A percentile compares a stretch with the other conserved stretches of the same genome.
Evolutionary conservation across 257 asterid genomes (phyloP).

Genomic region (Salvia splendens): DNA sequence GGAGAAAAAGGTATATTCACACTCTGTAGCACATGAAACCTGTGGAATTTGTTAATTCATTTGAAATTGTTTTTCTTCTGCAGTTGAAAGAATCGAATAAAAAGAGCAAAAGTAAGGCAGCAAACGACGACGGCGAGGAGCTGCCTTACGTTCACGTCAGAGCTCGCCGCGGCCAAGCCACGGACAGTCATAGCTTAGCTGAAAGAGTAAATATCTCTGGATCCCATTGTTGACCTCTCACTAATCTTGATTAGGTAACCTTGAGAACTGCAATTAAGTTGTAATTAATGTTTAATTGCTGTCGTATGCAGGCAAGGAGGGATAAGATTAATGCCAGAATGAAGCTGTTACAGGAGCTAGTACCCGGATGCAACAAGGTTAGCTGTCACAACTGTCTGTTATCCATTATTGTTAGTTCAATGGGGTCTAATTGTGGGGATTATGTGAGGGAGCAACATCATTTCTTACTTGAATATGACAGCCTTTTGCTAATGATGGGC

Average conservation of each 20-base stretch:
- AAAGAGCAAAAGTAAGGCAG: conserved; percentile 51
- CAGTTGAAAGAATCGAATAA: conserved; percentile 57
- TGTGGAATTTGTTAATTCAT: neutral
- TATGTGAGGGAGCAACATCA: conserved; percentile 18
- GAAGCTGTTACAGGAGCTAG: conserved; percentile 95
- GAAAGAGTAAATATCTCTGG: conserved; percentile 67
- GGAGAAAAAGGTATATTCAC: conserved; percentile 58
- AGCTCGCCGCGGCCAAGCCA: conserved; percentile 98
- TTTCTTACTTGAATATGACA: conserved; percentile 19
- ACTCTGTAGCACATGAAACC: neutral
- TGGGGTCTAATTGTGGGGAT: conserved; percentile 17
- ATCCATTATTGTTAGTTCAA: conserved; percentile 19
- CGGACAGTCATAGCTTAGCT: conserved; percentile 98
- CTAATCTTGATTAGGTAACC: conserved; percentile 32
- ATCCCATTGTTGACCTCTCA: conserved; percentile 28
- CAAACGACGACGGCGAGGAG: conserved; percentile 56
- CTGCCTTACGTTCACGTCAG: conserved; percentile 87
- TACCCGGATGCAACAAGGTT: conserved; percentile 99
- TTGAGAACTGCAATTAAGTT: conserved; percentile 24
- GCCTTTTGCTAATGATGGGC: conserved; percentile 27
- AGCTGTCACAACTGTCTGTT: conserved; percentile 40
- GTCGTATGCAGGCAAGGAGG: conserved; percentile 78
- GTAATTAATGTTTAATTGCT: conserved; percentile 22
- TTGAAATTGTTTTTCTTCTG: neutral
- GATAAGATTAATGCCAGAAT: conserved; percentile 96